These are phyloP conservation scores for Margaritispora aquatica DNA, from an alignment of 495 filamentous ascomycete genomes.

Conservation along the genomic window DNA sequence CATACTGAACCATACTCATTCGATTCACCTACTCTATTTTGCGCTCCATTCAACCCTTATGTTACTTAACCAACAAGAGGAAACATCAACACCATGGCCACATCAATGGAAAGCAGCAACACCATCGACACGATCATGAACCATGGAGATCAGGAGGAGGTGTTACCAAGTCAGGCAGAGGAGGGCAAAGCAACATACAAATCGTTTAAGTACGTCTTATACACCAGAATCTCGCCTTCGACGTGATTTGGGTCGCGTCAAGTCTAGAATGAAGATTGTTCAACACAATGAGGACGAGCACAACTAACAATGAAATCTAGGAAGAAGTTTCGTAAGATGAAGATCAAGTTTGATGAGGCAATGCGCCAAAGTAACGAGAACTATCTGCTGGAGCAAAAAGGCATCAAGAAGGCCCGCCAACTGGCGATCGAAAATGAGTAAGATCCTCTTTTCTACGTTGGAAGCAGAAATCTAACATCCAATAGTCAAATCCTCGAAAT, in stretches of 20 bases:
- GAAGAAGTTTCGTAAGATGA: conserved; percentile 95
- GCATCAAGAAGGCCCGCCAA: conserved; percentile 65
- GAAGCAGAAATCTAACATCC: conserved; percentile 47
- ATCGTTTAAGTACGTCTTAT: conserved; percentile 23
- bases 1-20: neutral
- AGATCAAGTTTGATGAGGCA: conserved; percentile 73
- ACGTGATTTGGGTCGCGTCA: neutral
- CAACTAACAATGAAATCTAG: conserved; percentile 17
- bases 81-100: conserved; percentile 6
- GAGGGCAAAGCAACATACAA: conserved; percentile 20
- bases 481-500: conserved; percentile 54
- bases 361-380: conserved; percentile 75
- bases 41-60: neutral
- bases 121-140: neutral
- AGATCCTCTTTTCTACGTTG: neutral
- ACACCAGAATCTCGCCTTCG: neutral
- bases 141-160: neutral
- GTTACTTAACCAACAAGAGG: neutral
- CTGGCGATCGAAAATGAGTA: conserved; percentile 80
- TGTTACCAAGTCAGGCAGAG: neutral
- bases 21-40: neutral
- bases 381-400: conserved; percentile 70
- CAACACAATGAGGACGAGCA: neutral
- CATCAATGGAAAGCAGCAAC: neutral
- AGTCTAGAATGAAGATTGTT: too few species aligned